A percentile compares a stretch with the other conserved stretches of the same genome.
phyloP scores from a whole-genome alignment of 306 rosid species.

The Inga oerstediana region DNA sequence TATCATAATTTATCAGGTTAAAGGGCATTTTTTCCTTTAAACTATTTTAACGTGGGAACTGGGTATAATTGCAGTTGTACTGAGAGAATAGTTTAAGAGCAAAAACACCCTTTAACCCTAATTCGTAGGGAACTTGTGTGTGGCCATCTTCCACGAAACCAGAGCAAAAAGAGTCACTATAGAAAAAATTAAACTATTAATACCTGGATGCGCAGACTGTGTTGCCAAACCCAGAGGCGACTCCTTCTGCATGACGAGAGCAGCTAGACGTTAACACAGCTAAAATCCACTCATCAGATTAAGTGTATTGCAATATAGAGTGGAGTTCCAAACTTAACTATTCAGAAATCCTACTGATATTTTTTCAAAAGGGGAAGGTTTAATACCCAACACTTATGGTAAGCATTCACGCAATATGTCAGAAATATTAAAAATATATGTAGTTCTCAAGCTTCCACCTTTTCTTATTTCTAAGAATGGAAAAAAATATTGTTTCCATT shows the following conservation, averaged over 20 bases:
- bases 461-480: neutral
- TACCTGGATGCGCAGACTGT: conserved; percentile 42
- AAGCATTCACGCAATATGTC: neutral
- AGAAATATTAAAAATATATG: neutral
- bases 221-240: conserved; percentile 35
- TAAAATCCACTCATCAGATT: neutral
- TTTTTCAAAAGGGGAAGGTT: neutral
- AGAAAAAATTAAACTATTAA: neutral
- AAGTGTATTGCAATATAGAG: neutral
- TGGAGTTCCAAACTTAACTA: neutral
- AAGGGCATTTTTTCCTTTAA: neutral
- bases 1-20: neutral
- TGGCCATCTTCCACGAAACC: neutral
- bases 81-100: neutral
- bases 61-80: neutral
- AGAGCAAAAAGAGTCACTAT: neutral
- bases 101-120: neutral
- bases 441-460: neutral
- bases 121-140: neutral
- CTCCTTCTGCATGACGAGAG: conserved; percentile 32
- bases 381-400: neutral
- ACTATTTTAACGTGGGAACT: neutral
- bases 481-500: too few relatives aligned
- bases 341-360: neutral
- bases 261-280: conserved; percentile 26